Percentiles rank a stretch among this genome's conserved stretches.
phyloP scores from a whole-genome alignment of 2,329 filamentous ascomycete genomes.

The Penicillium palitans region DNA sequence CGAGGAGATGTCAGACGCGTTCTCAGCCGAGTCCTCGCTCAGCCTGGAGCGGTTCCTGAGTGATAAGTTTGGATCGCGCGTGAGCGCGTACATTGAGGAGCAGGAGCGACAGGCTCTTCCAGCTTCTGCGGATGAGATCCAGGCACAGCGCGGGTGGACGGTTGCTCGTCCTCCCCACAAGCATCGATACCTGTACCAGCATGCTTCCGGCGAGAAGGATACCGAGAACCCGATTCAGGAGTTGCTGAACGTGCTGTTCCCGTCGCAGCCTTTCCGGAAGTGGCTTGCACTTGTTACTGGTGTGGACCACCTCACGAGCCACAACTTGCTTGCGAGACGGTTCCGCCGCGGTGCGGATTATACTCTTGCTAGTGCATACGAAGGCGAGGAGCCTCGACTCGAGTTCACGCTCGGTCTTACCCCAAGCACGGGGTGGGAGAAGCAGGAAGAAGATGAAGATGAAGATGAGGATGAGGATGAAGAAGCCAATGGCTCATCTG shows the following conservation, averaged over 20 bases:
- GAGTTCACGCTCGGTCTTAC: conserved; percentile 88
- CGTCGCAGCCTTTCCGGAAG: conserved; percentile 80
- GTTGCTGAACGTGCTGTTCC: conserved; percentile 77
- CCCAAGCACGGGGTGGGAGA: conserved; percentile 81
- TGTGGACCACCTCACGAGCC: conserved; percentile 63
- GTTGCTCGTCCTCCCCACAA: conserved; percentile 91
- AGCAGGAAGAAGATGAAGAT: conserved; percentile 60
- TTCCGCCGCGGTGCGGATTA: conserved; percentile 90
- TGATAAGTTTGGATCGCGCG: conserved; percentile 69
- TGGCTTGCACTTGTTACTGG: conserved; percentile 86
- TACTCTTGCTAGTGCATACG: conserved; percentile 84
- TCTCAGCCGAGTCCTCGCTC: conserved; percentile 79
- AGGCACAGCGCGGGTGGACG: conserved; percentile 63
- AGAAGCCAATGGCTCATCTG: conserved; percentile 25
- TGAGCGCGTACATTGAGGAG: conserved; percentile 70
- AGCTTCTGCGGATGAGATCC: conserved; percentile 54
- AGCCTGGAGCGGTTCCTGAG: conserved; percentile 77
- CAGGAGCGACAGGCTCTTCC: conserved; percentile 57
- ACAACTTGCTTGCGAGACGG: conserved; percentile 77
- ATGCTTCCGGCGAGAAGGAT: conserved; percentile 44
- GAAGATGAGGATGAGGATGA: conserved; percentile 42
- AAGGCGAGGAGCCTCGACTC: conserved; percentile 67
- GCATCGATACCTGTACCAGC: conserved; percentile 84
- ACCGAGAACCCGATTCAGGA: conserved; percentile 63
- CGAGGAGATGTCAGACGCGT: conserved; percentile 75